Conservation (phyloP, 2,329 filamentous ascomycete genomes). For the Canariomyces notabilis region DNA sequence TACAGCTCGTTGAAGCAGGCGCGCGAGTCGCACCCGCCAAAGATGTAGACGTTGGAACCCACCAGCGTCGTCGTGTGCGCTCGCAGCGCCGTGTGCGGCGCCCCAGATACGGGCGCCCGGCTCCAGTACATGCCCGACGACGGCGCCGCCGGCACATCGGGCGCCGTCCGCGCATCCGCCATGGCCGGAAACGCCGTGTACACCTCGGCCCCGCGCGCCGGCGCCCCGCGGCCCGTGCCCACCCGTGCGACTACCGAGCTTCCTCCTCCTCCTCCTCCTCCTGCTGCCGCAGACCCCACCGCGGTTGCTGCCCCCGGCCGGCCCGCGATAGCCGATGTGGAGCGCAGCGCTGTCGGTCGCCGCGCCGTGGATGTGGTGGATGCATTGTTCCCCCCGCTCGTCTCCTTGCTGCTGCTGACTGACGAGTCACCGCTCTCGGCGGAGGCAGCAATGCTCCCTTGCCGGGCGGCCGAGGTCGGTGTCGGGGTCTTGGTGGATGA, state of each 20-base stretch:
- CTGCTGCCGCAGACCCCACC: too few relatives aligned
- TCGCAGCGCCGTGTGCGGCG: conserved; percentile 55
- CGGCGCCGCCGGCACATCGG: conserved; percentile 58
- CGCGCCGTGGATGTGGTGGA: conserved; percentile 21
- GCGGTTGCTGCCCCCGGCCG: conserved; percentile 22
- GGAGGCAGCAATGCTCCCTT: conserved; percentile 27
- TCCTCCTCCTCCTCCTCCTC: too few relatives aligned
- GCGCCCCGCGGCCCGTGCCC: conserved; percentile 22
- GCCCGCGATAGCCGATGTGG: conserved; percentile 48
- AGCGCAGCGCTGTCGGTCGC: conserved; percentile 44
- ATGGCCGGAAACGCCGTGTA: conserved; percentile 53
- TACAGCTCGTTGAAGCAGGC: conserved; percentile 67
- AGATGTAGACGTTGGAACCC: conserved; percentile 62
- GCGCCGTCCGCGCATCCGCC: conserved; percentile 49
- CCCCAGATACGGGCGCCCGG: conserved; percentile 57
- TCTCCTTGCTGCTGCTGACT: conserved; percentile 24
- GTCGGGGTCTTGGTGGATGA: conserved; percentile 18
- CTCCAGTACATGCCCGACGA: conserved; percentile 72
- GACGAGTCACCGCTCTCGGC: conserved; percentile 26
- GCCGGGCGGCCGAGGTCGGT: conserved; percentile 16
- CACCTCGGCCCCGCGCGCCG: conserved; percentile 35
- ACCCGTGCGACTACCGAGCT: conserved; percentile 20
- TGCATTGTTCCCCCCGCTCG: background rate
- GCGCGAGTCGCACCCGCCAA: conserved; percentile 62
- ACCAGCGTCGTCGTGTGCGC: conserved; percentile 64